Evolutionary conservation across 1,284 basidiomycete species (phyloP), one percentile per base, ranked within the genome.

Genomic region (Agroathelia rolfsii): DNA sequence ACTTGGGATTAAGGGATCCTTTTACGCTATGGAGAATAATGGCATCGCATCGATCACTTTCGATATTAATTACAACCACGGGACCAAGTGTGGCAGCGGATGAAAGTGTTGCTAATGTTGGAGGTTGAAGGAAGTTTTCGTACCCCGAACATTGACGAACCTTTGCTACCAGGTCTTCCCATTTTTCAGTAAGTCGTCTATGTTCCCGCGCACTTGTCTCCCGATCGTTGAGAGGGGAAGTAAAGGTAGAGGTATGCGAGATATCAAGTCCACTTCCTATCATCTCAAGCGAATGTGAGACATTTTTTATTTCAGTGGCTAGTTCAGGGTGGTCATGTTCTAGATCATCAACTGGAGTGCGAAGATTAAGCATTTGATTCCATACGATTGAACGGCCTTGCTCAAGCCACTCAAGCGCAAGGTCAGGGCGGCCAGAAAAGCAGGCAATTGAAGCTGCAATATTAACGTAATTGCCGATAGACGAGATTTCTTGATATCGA

Each of bases 331-430:
- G 46, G 3, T 43, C 32, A 10, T 41, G 37, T 10, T 47, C 42
- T 18, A 52, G 41, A 7, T 40, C 18, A 5, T 44, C 39, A 3
- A 52, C 24, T 5, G 47, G 37, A 9, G 32, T 24, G 11, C 49
- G 42, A 19, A 49, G 47, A 2, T 41, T 41, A 1, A 38, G 35
- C 34, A 51, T 31, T 28, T 41, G 35, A 1, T 51, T 45, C 55
- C 54, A 58, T 2, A 59, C 39, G 5, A 57, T 24, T 2, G 48
- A 39, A 13, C 55, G 38, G 3, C 56, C 55, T 30, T 48, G 45
- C 35, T 59, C 57, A 1, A 59, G 38, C 13, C 55, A 31, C 24
- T 55, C 55, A 6, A 72, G 42, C 3, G 56, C 55, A n/a, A n/a
- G n/a, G n/a, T n/a, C n/a, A n/a, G n/a, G n/a, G n/a, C n/a, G n/a